Conservation (phyloP, 2,329 filamentous ascomycete species). For the Diaporthe citriasiana region DNA sequence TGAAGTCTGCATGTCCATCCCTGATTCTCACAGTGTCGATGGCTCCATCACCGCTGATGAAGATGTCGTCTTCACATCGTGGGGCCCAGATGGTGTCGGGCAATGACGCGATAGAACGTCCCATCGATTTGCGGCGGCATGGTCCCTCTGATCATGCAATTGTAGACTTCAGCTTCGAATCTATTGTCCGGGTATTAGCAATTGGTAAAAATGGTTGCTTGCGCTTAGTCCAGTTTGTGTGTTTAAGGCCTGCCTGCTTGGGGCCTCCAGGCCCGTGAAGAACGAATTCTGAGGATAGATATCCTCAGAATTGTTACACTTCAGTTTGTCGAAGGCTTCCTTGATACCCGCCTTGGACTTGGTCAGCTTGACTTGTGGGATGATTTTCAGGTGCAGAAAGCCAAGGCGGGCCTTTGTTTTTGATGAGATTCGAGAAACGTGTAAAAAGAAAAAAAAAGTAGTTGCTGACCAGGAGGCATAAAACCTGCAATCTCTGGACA, state of each 20-base stretch:
- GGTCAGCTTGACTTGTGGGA: neutral
- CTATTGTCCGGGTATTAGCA: neutral
- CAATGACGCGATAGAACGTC: conserved; percentile 1
- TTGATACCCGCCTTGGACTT: neutral
- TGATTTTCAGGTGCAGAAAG: neutral
- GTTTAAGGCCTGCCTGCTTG: neutral
- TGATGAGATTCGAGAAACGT: neutral
- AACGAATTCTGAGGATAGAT: neutral
- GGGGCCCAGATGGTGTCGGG: conserved; percentile 1
- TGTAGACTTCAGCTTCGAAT: conserved; percentile 12
- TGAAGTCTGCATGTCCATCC: neutral
- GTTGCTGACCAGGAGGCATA: neutral
- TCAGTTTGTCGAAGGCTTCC: neutral
- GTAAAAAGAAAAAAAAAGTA: neutral
- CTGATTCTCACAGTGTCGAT: conserved; percentile 5
- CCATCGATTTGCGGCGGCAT: conserved; percentile 1
- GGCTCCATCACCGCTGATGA: neutral
- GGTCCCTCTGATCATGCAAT: neutral
- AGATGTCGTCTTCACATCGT: neutral
- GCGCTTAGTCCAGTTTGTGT: neutral
- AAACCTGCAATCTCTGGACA: neutral
- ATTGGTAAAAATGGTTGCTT: neutral
- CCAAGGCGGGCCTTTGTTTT: neutral
- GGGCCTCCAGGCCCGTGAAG: neutral
- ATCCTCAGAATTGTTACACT: neutral